Evolutionary conservation across 176 grass and related monocot species (phyloP).

Genomic region (Areca catechu): DNA sequence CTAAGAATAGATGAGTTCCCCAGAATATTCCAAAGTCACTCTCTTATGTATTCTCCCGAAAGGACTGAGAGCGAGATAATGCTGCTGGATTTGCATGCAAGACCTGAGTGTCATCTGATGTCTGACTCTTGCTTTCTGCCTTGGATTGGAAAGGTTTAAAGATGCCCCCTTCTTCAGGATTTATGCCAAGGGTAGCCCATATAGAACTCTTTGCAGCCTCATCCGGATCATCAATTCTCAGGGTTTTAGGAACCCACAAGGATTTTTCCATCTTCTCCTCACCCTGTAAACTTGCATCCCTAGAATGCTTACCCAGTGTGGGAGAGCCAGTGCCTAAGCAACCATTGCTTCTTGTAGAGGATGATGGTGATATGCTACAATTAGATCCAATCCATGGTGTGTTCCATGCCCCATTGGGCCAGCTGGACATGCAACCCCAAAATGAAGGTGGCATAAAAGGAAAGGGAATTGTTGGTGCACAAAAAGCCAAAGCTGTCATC

Average conservation of each 20-base stretch:
- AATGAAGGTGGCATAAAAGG: constrained; percentile 64
- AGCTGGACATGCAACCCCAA: constrained; percentile 55
- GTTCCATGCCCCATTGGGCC: constrained; percentile 45
- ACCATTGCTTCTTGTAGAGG: constrained; percentile 51
- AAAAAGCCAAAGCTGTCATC: constrained; percentile 28
- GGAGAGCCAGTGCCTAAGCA: constrained; percentile 64
- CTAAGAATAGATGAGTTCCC: neutral
- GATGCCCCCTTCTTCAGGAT: constrained; percentile 49
- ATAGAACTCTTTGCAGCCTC: constrained; percentile 95
- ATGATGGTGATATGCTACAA: constrained; percentile 32
- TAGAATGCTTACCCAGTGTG: constrained; percentile 73
- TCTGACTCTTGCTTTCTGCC: constrained; percentile 32
- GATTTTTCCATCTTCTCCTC: constrained; percentile 58
- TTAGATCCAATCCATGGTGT: constrained; percentile 29
- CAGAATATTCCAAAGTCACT: neutral
- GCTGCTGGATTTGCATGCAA: constrained; percentile 80
- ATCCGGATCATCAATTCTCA: constrained; percentile 79
- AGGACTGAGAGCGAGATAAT: constrained; percentile 60
- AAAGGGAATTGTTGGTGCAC: constrained; percentile 49
- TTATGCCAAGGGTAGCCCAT: constrained; percentile 88
- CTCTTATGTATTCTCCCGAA: constrained; percentile 65
- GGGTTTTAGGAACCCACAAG: constrained; percentile 82
- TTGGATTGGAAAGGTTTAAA: constrained; percentile 70
- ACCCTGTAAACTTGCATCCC: constrained; percentile 40
- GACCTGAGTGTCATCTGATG: constrained; percentile 34